phyloP scores from a whole-genome alignment of 306 rosid genomes.

The Pachyrhizus erosus region DNA sequence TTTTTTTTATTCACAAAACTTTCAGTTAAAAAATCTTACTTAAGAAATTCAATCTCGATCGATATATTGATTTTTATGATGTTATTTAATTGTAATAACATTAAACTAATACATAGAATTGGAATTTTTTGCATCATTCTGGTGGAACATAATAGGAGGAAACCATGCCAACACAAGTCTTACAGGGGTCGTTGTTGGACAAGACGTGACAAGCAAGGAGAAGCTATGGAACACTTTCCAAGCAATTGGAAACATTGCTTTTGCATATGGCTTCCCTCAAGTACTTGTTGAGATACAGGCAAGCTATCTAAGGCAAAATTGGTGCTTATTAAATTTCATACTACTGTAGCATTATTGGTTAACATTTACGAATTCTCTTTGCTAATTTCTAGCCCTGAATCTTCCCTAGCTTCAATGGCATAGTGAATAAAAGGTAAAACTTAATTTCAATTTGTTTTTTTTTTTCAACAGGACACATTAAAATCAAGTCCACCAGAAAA shows the following conservation, averaged over 20 bases:
- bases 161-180: conserved; percentile 33
- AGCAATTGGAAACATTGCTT: conserved; percentile 59
- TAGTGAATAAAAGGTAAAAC: too few relatives aligned
- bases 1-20: too few relatives aligned
- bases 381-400: too few relatives aligned
- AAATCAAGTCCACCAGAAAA: conserved; percentile 62
- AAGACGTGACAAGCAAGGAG: conserved; percentile 37
- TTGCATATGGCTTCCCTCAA: conserved; percentile 43
- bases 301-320: not conserved
- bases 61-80: too few relatives aligned
- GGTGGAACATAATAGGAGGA: conserved; percentile 34
- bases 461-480: conserved; percentile 49
- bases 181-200: conserved; percentile 44
- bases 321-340: not conserved
- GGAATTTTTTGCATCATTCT: not conserved
- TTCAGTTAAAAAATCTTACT: too few relatives aligned
- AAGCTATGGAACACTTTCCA: conserved; percentile 48
- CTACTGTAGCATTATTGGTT: not conserved
- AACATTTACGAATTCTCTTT: not conserved
- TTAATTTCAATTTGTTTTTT: not conserved
- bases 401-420: too few relatives aligned
- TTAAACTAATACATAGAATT: not conserved
- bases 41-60: too few relatives aligned
- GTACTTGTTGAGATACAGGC: conserved; percentile 56
- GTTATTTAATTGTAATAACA: too few relatives aligned